phyloP scores from a whole-genome alignment of 371 early-diverging fungal genomes.

The Mortierella sp. region DNA sequence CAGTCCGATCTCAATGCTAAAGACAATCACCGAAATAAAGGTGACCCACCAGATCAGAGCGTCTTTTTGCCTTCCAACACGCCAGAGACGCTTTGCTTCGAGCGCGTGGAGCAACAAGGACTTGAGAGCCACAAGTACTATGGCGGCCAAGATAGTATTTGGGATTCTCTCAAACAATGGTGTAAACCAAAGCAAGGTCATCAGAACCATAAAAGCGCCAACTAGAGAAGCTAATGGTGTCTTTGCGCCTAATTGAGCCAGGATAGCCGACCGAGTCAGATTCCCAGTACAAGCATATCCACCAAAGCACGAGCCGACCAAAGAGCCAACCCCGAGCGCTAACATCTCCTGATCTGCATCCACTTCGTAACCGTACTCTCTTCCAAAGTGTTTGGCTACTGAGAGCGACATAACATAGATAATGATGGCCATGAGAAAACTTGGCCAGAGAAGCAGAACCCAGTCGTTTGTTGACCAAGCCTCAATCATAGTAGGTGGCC shows the following conservation, averaged over 20 bases:
- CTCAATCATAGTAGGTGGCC: constrained; percentile 25
- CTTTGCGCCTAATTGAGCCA: constrained; percentile 36
- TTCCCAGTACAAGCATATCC: constrained; percentile 54
- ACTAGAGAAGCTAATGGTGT: constrained; percentile 38
- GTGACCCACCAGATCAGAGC: constrained; percentile 50
- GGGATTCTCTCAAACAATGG: constrained; percentile 40
- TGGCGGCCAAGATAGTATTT: constrained; percentile 38
- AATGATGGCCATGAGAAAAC: constrained; percentile 58
- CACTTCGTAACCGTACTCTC: constrained; percentile 36
- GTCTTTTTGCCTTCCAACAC: constrained; percentile 39
- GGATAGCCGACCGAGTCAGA: constrained; percentile 42
- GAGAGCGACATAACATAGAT: constrained; percentile 62
- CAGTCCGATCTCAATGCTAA: constrained; percentile 44
- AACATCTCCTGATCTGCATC: constrained; percentile 60
- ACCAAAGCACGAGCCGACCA: constrained; percentile 59
- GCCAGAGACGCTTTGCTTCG: constrained; percentile 36
- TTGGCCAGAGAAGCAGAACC: constrained; percentile 31
- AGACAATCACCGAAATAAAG: constrained; percentile 31
- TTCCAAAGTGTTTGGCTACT: constrained; percentile 60
- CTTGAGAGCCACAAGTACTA: constrained; percentile 36
- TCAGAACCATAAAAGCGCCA: constrained; percentile 36
- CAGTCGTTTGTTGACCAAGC: constrained; percentile 19
- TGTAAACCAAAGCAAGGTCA: constrained; percentile 46
- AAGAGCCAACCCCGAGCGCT: constrained; percentile 57
- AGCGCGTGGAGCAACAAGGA: constrained; percentile 31